Percentiles rank a stretch among this genome's conserved stretches.
These are phyloP conservation scores for Podospora australis DNA, from an alignment of 495 filamentous ascomycete genomes.

Conservation along the genomic window DNA sequence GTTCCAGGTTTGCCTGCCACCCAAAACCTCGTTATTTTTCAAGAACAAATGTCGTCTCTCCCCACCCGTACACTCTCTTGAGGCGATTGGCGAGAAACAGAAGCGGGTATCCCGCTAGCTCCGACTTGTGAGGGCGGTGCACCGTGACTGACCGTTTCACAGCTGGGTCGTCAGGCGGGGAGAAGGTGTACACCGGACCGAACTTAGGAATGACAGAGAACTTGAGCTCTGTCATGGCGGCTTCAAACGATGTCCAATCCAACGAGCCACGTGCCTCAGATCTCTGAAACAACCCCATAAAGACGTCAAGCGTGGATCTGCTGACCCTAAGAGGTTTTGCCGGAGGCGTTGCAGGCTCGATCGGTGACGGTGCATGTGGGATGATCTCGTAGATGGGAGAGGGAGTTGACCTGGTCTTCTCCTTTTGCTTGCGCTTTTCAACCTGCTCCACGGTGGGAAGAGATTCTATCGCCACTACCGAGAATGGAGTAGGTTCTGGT, in stretches of 20 bases:
- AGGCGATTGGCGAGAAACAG: conserved; percentile 14
- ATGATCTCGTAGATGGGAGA: conserved; percentile 25
- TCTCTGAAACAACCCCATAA: conserved; percentile 25
- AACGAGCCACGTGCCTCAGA: conserved; percentile 24
- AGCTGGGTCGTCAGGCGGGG: conserved; percentile 13
- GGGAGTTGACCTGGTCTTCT: conserved; percentile 31
- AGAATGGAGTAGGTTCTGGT: conserved; percentile 2
- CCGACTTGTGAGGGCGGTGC: conserved; percentile 22
- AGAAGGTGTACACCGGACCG: conserved; percentile 24
- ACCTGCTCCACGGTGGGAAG: conserved; percentile 8
- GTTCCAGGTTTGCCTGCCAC: no score
- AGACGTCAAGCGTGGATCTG: conserved; percentile 21
- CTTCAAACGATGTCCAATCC: conserved; percentile 28
- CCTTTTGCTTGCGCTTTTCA: conserved; percentile 26
- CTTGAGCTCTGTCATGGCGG: conserved; percentile 29
- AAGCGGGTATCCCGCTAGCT: conserved; percentile 20
- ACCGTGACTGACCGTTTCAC: conserved; percentile 16
- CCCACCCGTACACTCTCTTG: conserved; percentile 23
- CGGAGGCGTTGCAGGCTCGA: neutral
- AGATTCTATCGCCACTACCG: conserved; percentile 2
- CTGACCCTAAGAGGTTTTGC: conserved; percentile 20
- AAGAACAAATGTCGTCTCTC: neutral
- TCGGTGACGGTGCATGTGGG: neutral
- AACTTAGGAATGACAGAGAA: conserved; percentile 26
- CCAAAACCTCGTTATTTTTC: no score